Conservation (phyloP, 768 basidiomycete genomes). For the Pleurotus salmoneostramineus region DNA sequence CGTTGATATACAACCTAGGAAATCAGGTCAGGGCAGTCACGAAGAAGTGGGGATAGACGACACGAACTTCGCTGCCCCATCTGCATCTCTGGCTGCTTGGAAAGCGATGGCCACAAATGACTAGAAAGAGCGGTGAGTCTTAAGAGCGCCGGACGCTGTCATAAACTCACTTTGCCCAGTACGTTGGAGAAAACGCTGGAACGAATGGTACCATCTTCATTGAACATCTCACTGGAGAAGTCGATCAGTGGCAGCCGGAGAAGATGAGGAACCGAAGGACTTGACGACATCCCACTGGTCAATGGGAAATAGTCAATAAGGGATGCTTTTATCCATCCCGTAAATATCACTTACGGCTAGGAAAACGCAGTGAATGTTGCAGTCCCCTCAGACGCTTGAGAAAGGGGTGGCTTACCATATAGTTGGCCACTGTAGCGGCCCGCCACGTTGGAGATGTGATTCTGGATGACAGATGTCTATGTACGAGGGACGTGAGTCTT, state of each 20-base stretch:
- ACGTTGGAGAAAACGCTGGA: slow-evolving; percentile 44
- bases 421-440: slow-evolving; percentile 43
- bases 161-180: slow-evolving; percentile 32
- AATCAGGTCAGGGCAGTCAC: background rate
- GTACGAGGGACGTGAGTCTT: background rate
- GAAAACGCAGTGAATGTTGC: background rate
- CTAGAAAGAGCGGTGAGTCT: slow-evolving; percentile 14
- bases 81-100: slow-evolving; percentile 44
- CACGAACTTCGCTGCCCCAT: slow-evolving; percentile 40
- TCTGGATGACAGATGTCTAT: slow-evolving; percentile 39
- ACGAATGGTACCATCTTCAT: slow-evolving; percentile 45
- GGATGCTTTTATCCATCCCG: background rate
- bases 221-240: slow-evolving; percentile 39
- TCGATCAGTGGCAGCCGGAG: slow-evolving; percentile 7
- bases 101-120: slow-evolving; percentile 49
- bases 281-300: slow-evolving; percentile 40
- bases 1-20: slow-evolving; percentile 36
- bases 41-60: background rate
- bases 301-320: background rate
- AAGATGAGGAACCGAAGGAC: slow-evolving; percentile 17
- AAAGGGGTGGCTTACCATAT: slow-evolving; percentile 23
- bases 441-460: slow-evolving; percentile 40
- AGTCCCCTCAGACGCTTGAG: background rate
- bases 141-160: background rate
- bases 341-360: slow-evolving; percentile 12